A percentile compares a stretch with the other conserved stretches of the same genome.
Conservation (phyloP, 306 rosid species). For the Albizia julibrissin region DNA sequence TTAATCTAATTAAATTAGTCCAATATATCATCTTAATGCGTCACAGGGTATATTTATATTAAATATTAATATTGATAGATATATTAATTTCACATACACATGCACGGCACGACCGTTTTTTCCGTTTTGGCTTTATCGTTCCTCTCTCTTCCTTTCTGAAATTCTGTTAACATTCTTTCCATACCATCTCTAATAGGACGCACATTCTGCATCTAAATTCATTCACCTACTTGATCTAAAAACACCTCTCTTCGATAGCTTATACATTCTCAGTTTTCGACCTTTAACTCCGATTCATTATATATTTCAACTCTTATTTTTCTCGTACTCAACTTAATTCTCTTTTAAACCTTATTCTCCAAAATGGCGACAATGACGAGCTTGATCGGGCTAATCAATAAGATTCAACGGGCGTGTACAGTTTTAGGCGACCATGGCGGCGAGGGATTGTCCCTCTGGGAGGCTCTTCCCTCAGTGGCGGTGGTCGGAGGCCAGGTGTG, state of each 20-base stretch:
- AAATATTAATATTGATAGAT: not conserved
- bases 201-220: constrained; percentile 47
- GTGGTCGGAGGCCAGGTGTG: constrained; percentile 98
- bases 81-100: not conserved
- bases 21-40: no score
- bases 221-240: constrained; percentile 15
- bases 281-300: not conserved
- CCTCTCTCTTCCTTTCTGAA: constrained; percentile 6
- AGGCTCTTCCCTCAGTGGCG: constrained; percentile 99
- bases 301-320: not conserved
- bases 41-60: no score
- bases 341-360: constrained; percentile 23
- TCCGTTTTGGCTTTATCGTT: constrained; percentile 31
- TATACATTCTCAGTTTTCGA: constrained; percentile 29
- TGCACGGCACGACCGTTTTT: constrained; percentile 41
- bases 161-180: constrained; percentile 31
- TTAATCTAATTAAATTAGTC: no score
- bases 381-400: constrained; percentile 96
- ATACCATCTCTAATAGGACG: constrained; percentile 13
- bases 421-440: constrained; percentile 96
- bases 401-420: constrained; percentile 96
- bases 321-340: not conserved
- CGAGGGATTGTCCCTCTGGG: constrained; percentile 98
- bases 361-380: constrained; percentile 98
- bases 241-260: not conserved